These are phyloP conservation scores for Neurospora discreta DNA, from an alignment of 495 filamentous ascomycete species.

Conservation along the genomic window DNA sequence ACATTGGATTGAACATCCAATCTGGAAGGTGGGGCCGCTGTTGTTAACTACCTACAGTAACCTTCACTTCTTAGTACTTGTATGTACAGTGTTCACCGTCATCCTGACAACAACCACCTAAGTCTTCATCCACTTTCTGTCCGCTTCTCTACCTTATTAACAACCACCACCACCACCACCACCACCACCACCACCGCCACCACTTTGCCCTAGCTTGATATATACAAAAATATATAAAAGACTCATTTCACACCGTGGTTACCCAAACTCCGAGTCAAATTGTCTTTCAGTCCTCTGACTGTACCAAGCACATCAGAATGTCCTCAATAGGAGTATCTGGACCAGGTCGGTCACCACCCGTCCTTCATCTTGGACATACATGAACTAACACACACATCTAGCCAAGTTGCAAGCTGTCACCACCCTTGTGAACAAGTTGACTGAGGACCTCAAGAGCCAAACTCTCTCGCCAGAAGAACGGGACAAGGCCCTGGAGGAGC, in stretches of 20 bases:
- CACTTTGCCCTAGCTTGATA: background rate
- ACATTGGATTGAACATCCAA: background rate
- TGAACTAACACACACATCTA: constrained; percentile 14
- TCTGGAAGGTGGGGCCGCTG: background rate
- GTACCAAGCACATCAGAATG: background rate
- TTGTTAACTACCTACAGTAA: background rate
- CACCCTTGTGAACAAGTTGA: constrained; percentile 44
- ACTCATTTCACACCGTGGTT: background rate
- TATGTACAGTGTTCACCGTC: background rate
- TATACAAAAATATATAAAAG: too few species aligned
- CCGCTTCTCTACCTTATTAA: background rate
- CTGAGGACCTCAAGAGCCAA: constrained; percentile 44
- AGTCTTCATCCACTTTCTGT: background rate
- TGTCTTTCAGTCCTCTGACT: background rate
- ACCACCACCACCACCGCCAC: background rate
- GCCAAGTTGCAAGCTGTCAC: constrained; percentile 56
- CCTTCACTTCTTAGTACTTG: background rate
- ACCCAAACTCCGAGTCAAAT: background rate
- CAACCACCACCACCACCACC: background rate
- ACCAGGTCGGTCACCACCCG: background rate
- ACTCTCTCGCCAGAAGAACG: constrained; percentile 52
- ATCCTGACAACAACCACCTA: background rate
- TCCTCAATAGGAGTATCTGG: background rate
- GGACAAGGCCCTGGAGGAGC: constrained; percentile 50
- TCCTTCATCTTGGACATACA: background rate